Evolutionary conservation across 345 rosid genomes (phyloP), one percentile per base, ranked within the genome.

Genomic region (Eucalyptus curtisii): DNA sequence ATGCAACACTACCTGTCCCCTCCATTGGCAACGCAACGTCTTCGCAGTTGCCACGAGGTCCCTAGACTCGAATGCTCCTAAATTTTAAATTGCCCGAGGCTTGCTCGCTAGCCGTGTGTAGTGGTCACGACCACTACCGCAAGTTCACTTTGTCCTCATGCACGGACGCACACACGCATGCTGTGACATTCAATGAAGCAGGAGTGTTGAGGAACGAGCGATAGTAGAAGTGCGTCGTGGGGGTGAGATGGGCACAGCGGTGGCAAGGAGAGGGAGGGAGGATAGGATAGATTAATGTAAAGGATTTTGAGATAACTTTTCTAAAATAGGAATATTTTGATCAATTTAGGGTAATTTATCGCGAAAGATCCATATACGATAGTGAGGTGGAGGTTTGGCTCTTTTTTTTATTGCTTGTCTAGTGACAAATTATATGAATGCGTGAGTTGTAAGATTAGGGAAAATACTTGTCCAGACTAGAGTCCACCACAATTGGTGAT

Each of bases 91-190:
- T 76, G 25, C 2, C 25, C 13, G 4, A 71, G 15, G 8, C 47
- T 20, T 40, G 47, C 24, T 76, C 15, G 5, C 14, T 25, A 37
- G 14, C 37, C 13, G 0, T 52, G 13, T 33, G 81, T 19, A 5
- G 45, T 37, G 25, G 45, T 33, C 45, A 17, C 25, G 7, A 33
- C 25, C 81, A 33, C 44, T 9, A 3, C 44, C 0, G 25, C 81
- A 31, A 68, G 80, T 33, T 68, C 24, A 22, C 81, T 0, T 10
- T 10, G 15, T 37, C 82, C 24, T 20, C 4, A 5, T 40, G 27
- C 30, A 40, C 47, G 15, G 8, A 22, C 47, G 2, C 45, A 0
- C 27, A 40, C 47, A 1, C 15, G 12, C 45, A 5, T 0, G 1
- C 44, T 37, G 27, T 37, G 45, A 71, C 0, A 19, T 76, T 25